These are phyloP conservation scores for Pseudopyricularia cyperi DNA, from an alignment of 2,329 filamentous ascomycete genomes.

Conservation along the genomic window DNA sequence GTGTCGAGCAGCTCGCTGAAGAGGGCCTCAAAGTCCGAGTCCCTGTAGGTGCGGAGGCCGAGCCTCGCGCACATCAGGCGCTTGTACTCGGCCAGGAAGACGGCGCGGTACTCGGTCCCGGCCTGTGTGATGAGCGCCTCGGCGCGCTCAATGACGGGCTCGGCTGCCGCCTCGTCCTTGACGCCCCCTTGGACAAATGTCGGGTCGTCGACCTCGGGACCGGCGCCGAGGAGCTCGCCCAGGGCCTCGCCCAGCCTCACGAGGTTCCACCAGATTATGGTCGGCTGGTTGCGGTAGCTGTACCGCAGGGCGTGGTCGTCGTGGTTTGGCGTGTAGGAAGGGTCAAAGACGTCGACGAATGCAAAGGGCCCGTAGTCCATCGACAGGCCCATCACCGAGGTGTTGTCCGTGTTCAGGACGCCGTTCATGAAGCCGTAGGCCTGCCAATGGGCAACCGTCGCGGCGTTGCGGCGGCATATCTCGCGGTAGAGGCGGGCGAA, in stretches of 20 bases:
- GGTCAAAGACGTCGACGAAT: constrained; percentile 95
- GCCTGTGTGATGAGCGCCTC: constrained; percentile 70
- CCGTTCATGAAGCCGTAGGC: constrained; percentile 99
- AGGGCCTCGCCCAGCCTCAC: constrained; percentile 81
- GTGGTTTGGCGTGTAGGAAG: constrained; percentile 89
- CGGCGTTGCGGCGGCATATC: constrained; percentile 72
- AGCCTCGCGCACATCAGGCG: constrained; percentile 68
- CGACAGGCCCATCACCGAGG: constrained; percentile 74
- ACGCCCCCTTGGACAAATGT: constrained; percentile 64
- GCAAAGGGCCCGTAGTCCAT: constrained; percentile 96
- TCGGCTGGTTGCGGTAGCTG: constrained; percentile 85
- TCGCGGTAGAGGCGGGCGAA: constrained; percentile 82
- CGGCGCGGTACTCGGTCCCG: constrained; percentile 77
- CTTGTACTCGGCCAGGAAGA: constrained; percentile 85
- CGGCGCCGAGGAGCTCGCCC: constrained; percentile 77
- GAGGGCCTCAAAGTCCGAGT: constrained; percentile 65
- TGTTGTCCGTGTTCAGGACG: constrained; percentile 96
- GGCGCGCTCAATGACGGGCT: constrained; percentile 62
- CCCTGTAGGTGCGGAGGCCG: constrained; percentile 57
- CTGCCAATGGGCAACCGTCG: constrained; percentile 87
- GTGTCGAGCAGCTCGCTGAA: constrained; percentile 75
- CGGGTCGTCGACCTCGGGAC: constrained; percentile 55
- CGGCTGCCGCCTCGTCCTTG: constrained; percentile 49
- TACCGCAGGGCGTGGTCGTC: constrained; percentile 84
- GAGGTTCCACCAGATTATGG: constrained; percentile 97